These are phyloP conservation scores for Rhizophagus clarus DNA, from an alignment of 192 early-diverging fungal genomes.

Conservation along the genomic window DNA sequence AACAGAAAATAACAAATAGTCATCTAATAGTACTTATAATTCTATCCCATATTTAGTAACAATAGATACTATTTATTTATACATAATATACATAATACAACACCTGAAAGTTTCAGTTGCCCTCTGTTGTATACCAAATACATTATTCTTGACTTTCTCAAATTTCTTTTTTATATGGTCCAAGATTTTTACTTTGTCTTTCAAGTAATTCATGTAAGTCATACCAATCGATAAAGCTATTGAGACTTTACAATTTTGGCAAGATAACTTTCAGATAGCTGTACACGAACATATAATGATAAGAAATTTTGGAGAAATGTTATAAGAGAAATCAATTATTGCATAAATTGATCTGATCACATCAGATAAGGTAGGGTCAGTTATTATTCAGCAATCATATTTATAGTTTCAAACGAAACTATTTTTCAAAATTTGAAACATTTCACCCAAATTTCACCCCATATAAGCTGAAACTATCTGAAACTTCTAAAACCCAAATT, in stretches of 20 bases:
- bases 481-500: too few species aligned
- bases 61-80: background rate
- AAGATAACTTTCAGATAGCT: constrained; percentile 30
- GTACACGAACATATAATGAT: too few species aligned
- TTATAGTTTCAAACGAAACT: too few species aligned
- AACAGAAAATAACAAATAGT: constrained; percentile 28
- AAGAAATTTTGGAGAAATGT: too few species aligned
- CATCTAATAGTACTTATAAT: constrained; percentile 28
- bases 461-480: too few species aligned
- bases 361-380: too few species aligned
- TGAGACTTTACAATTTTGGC: constrained; percentile 4
- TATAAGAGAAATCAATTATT: too few species aligned
- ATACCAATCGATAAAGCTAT: constrained; percentile 25
- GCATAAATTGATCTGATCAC: too few species aligned
- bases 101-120: background rate
- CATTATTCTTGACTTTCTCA: constrained; percentile 22
- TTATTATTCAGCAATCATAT: too few species aligned
- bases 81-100: background rate
- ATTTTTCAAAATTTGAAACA: too few species aligned
- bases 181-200: constrained; percentile 27
- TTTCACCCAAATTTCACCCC: too few species aligned
- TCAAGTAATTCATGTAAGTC: constrained; percentile 11
- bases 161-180: constrained; percentile 28
- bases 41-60: constrained; percentile 6
- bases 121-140: constrained; percentile 3